Percentiles rank a stretch among this genome's conserved stretches.
phyloP scores from a whole-genome alignment of 1,284 basidiomycete genomes.

The Sutorius eximius region DNA sequence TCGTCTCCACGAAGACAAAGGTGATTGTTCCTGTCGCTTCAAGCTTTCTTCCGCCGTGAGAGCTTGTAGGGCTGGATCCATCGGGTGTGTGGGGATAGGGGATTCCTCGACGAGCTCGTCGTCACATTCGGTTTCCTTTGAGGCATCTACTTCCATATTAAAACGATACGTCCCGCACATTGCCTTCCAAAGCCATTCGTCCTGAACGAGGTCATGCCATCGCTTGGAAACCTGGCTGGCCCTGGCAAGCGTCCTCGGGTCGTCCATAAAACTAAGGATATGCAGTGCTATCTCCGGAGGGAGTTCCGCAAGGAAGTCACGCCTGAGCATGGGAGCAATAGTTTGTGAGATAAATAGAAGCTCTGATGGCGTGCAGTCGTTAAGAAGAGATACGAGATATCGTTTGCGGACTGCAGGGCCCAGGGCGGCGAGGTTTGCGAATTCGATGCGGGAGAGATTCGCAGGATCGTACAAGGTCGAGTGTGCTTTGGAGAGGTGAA shows the following conservation, averaged over 20 bases:
- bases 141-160: constrained; percentile 22
- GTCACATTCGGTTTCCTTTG: constrained; percentile 15
- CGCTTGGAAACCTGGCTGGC: constrained; percentile 73
- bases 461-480: constrained; percentile 28
- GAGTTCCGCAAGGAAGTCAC: constrained; percentile 83
- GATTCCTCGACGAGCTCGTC: constrained; percentile 17
- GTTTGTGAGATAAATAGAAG: constrained; percentile 76
- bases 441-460: constrained; percentile 36
- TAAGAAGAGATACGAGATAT: constrained; percentile 64
- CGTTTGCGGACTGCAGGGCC: constrained; percentile 50
- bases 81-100: constrained; percentile 34
- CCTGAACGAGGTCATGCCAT: constrained; percentile 79
- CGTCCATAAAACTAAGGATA: constrained; percentile 81
- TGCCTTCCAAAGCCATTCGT: constrained; percentile 83
- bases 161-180: constrained; percentile 72
- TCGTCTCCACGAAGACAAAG: constrained; percentile 25
- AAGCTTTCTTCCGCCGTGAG: constrained; percentile 37
- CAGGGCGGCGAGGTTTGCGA: constrained; percentile 37
- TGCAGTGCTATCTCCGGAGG: constrained; percentile 85
- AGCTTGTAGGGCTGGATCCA: constrained; percentile 43
- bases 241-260: constrained; percentile 73
- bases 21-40: constrained; percentile 24
- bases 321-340: constrained; percentile 80
- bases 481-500: constrained; percentile 15
- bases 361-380: constrained; percentile 70